Conservation (phyloP, 2,329 filamentous ascomycete genomes). For the Alternaria gaisen region DNA sequence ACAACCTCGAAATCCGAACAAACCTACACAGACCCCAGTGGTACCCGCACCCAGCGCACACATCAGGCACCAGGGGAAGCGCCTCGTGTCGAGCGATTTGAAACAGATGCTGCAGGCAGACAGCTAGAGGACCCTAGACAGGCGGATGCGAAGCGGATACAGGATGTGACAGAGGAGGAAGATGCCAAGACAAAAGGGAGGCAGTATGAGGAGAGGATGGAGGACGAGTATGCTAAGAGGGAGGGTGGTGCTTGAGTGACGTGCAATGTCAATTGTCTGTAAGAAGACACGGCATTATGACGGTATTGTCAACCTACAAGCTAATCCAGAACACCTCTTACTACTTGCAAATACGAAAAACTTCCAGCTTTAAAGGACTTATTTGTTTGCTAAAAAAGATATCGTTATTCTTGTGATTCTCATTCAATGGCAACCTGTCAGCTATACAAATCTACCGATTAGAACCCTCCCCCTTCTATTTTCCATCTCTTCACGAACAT, state of each 20-base stretch:
- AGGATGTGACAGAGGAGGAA: constrained; percentile 47
- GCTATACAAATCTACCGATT: too few relatives aligned
- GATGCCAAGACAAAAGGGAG: constrained; percentile 46
- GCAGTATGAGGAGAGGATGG: constrained; percentile 53
- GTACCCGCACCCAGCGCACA: constrained; percentile 39
- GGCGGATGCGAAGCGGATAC: constrained; percentile 28
- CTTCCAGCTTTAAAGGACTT: neutral
- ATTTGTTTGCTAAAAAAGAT: neutral
- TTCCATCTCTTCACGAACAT: too few relatives aligned
- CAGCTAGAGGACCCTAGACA: constrained; percentile 22
- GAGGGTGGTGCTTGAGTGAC: constrained; percentile 51
- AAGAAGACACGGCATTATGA: neutral
- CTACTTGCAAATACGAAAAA: neutral
- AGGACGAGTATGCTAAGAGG: constrained; percentile 57
- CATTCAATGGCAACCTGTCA: neutral
- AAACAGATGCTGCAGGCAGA: constrained; percentile 34
- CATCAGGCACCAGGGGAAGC: constrained; percentile 40
- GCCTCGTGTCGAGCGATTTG: constrained; percentile 35
- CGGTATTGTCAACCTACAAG: neutral
- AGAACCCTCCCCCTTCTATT: too few relatives aligned
- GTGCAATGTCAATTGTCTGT: neutral
- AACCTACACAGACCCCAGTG: constrained; percentile 38
- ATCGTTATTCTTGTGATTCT: neutral
- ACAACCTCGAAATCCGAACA: constrained; percentile 37
- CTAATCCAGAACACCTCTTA: neutral